phyloP scores from a whole-genome alignment of 345 rosid genomes.

The Linum lewisii region DNA sequence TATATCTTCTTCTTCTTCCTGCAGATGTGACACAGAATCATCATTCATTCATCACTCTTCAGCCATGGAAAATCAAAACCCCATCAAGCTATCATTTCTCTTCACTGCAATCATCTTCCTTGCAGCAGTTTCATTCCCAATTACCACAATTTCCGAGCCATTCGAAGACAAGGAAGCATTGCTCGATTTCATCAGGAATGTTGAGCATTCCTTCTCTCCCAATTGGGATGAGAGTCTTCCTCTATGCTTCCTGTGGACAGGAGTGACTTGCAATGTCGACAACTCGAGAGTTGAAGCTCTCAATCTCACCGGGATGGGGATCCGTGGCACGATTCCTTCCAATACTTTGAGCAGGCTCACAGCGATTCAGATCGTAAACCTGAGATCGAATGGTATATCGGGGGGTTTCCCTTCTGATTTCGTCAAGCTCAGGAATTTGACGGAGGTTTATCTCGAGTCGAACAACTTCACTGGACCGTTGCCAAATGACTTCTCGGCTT shows the following conservation, averaged over 20 bases:
- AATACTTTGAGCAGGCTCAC: conserved; percentile 7
- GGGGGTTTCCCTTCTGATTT: conserved; percentile 7
- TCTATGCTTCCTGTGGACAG: conserved; percentile 6
- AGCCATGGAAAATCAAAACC: background rate
- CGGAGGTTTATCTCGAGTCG: background rate
- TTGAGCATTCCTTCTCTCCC: background rate
- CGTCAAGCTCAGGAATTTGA: conserved; percentile 2
- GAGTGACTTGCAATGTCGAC: conserved; percentile 6
- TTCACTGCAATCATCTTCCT: background rate
- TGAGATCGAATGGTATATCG: conserved; percentile 3
- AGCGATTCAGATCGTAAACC: conserved; percentile 1
- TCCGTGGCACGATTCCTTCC: background rate
- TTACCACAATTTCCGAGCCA: background rate
- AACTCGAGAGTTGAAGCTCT: conserved; percentile 4
- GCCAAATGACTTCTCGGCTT: background rate
- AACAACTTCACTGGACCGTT: conserved; percentile 5
- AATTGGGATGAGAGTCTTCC: background rate
- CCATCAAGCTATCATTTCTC: background rate
- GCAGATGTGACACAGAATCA: background rate
- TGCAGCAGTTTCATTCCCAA: background rate
- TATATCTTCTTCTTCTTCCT: background rate
- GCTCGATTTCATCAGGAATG: conserved; percentile 1
- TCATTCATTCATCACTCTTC: background rate
- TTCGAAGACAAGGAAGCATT: conserved; percentile 7
- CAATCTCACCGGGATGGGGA: conserved; percentile 3